Base-by-base conservation (phyloP, 164 flowering plant species). In the Nymphaea colorata region DNA sequence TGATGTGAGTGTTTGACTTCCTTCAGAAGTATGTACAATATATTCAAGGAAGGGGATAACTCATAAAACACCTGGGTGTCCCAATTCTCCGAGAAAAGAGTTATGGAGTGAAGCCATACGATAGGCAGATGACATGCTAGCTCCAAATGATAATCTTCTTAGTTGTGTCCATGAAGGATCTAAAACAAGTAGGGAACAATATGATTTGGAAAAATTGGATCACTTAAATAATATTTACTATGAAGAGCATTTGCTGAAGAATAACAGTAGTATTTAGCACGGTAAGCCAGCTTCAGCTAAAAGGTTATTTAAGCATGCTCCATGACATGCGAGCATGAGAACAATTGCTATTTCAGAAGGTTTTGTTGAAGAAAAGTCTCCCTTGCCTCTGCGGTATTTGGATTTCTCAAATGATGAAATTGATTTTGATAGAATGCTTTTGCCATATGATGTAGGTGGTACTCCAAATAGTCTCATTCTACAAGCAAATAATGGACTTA, bases 101-200 rank as follows among this genome's bases (percentile, higher is more conserved):
- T 93, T 93, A 61, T 93, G 97, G 97, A 79, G 83, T 67, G 98
- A 93, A 79, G 98, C 95, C 68, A 85, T 93, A 61, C 80, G 81
- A 81, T 75, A 91, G 66, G 97, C 82, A 47, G 98, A 93, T 83
- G 93, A 90, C 64, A 69, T 89, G 64, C 70, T 74, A 78, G 76
- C 59, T 68, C 82, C 82, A 60, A 65, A 43, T 36, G 79, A 75
- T 59, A 68, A 68, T 62, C 36, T 62, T 59, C 60, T 71, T 74
- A 73, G 61, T 62, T 77, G 75, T 59, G 71, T 60, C 67, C 70
- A 41, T 3, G 1, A 16, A 0, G 10, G 59, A 8, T 8, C 59
- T 8, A 1, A 55, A 2, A 55, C 1, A 10, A 55, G 59, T 55
- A 55, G 59, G 16, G 16, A 0, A 8, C 12, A 8, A 16, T 1